These are phyloP conservation scores for Aspergillus luchuensis DNA, from an alignment of 2,329 filamentous ascomycete species.

Conservation along the genomic window DNA sequence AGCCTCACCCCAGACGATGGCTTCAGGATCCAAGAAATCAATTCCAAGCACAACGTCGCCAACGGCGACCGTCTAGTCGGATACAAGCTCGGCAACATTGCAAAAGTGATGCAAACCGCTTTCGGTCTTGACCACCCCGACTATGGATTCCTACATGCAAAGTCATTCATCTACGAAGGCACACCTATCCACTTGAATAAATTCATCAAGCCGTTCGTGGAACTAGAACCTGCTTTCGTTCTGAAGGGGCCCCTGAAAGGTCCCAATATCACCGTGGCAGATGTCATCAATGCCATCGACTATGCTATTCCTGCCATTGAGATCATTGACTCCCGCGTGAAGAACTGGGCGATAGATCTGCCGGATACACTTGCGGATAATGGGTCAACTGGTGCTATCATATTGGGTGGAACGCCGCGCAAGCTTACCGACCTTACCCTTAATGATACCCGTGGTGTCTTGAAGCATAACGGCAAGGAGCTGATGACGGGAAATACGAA, in stretches of 20 bases:
- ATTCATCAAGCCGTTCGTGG: slow-evolving; percentile 24
- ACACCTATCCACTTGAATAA: slow-evolving; percentile 9
- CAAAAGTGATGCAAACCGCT: slow-evolving; percentile 25
- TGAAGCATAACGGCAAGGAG: slow-evolving; percentile 20
- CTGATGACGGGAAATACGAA: slow-evolving; percentile 23
- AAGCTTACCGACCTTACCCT: slow-evolving; percentile 19
- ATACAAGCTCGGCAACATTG: slow-evolving; percentile 26
- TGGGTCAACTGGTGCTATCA: slow-evolving; percentile 20
- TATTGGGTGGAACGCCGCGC: slow-evolving; percentile 21
- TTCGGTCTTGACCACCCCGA: slow-evolving; percentile 25
- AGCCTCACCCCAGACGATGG: slow-evolving; percentile 15
- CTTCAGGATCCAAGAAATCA: slow-evolving; percentile 20
- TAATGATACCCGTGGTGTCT: slow-evolving; percentile 14
- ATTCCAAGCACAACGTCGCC: slow-evolving; percentile 16
- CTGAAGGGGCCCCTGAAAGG: slow-evolving; percentile 14
- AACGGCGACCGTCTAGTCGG: slow-evolving; percentile 23
- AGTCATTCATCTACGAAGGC: slow-evolving; percentile 22
- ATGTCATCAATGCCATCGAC: slow-evolving; percentile 23
- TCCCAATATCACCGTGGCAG: slow-evolving; percentile 21
- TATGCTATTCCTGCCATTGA: slow-evolving; percentile 23
- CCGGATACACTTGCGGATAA: slow-evolving; percentile 24
- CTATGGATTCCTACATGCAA: slow-evolving; percentile 23
- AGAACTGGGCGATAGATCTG: slow-evolving; percentile 22
- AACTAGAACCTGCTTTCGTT: slow-evolving; percentile 23
- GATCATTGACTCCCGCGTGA: slow-evolving; percentile 23